A percentile compares a stretch with the other conserved stretches of the same genome.
These are phyloP conservation scores for Candida corydali DNA, from an alignment of 805 yeast genomes.

Conservation along the genomic window DNA sequence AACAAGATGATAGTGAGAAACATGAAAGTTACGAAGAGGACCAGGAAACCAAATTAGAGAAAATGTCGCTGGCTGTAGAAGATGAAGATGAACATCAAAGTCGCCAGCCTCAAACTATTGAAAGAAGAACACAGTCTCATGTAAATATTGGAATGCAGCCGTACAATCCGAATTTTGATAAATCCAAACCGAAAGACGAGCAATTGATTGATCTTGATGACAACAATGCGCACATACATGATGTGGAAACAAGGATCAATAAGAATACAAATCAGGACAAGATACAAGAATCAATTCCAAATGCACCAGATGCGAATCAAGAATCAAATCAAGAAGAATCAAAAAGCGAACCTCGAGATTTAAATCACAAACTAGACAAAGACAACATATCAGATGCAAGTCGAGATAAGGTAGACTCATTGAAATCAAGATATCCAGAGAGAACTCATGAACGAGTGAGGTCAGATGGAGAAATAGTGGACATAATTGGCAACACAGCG, in stretches of 20 bases:
- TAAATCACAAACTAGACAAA: not conserved
- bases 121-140: not conserved
- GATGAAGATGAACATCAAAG: not conserved
- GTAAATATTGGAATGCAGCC: constrained; percentile 18
- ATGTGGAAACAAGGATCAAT: too few relatives aligned
- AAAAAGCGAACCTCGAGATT: constrained; percentile 7
- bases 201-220: not conserved
- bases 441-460: not conserved
- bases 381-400: constrained; percentile 3
- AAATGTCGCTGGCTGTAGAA: constrained; percentile 5
- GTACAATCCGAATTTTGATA: constrained; percentile 11
- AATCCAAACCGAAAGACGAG: constrained; percentile 3
- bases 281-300: not conserved
- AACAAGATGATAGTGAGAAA: not conserved
- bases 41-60: constrained; percentile 3
- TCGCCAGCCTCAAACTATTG: not conserved
- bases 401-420: constrained; percentile 7
- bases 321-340: not conserved
- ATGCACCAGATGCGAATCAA: not conserved
- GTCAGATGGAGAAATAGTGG: constrained; percentile 8
- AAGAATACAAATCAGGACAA: too few relatives aligned
- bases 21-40: constrained; percentile 1
- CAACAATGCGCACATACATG: too few relatives aligned
- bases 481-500: constrained; percentile 9
- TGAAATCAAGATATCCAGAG: not conserved